phyloP scores from a whole-genome alignment of 441 rosid species.

The Pelargonium citronellum region DNA sequence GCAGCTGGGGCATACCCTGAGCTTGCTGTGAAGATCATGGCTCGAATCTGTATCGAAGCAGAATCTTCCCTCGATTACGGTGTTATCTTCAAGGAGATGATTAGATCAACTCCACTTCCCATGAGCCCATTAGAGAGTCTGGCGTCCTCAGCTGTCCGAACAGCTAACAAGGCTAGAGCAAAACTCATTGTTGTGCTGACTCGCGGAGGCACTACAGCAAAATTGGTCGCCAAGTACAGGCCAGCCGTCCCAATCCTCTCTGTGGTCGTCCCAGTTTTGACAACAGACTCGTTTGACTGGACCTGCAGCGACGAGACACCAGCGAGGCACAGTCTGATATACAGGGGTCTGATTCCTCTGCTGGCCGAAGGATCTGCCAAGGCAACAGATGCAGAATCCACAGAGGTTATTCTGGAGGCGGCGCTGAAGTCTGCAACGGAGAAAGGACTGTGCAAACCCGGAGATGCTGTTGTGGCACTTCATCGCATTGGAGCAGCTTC shows the following conservation, averaged over 20 bases:
- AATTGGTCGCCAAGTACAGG: slow-evolving; percentile 88
- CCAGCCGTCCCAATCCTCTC: slow-evolving; percentile 83
- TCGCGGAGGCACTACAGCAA: slow-evolving; percentile 91
- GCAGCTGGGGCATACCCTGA: slow-evolving; percentile 98
- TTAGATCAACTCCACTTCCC: slow-evolving; percentile 73
- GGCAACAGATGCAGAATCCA: slow-evolving; percentile 80
- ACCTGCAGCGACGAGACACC: slow-evolving; percentile 82
- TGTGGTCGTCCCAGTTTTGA: slow-evolving; percentile 75
- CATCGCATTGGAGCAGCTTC: slow-evolving; percentile 83
- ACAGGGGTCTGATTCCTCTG: slow-evolving; percentile 68
- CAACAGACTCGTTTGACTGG: slow-evolving; percentile 84
- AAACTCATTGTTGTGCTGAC: slow-evolving; percentile 76
- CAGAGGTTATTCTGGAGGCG: slow-evolving; percentile 73
- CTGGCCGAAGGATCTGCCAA: slow-evolving; percentile 77
- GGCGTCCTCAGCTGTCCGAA: slow-evolving; percentile 89
- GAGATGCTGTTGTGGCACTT: slow-evolving; percentile 81
- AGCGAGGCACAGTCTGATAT: slow-evolving; percentile 82
- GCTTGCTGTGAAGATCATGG: slow-evolving; percentile 83
- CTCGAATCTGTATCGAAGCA: slow-evolving; percentile 81
- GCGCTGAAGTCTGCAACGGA: slow-evolving; percentile 58
- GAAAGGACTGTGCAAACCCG: slow-evolving; percentile 60
- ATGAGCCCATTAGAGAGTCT: slow-evolving; percentile 92
- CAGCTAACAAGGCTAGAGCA: slow-evolving; percentile 74
- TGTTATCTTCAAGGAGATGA: slow-evolving; percentile 73
- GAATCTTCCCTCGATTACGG: slow-evolving; percentile 68